A percentile compares a stretch with the other conserved stretches of the same genome.
phyloP scores from a whole-genome alignment of 2,329 filamentous ascomycete species.

The Alternaria conjuncta region DNA sequence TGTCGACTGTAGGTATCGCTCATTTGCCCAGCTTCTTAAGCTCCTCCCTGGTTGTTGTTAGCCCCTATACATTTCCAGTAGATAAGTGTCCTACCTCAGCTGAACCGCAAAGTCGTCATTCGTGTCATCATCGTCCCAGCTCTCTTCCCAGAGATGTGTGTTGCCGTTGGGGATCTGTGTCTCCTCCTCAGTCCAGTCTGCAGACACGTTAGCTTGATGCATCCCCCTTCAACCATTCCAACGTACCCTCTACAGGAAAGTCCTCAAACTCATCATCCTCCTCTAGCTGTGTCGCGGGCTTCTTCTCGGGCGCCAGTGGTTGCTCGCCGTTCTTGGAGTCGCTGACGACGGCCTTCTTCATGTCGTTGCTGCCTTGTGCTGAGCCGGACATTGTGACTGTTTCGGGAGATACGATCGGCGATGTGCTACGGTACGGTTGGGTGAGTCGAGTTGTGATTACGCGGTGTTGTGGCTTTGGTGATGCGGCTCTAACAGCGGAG shows the following conservation, averaged over 20 bases:
- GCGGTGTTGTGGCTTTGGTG: slow-evolving; percentile 10
- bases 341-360: slow-evolving; percentile 50
- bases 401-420: not conserved
- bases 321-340: slow-evolving; percentile 50
- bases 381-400: slow-evolving; percentile 56
- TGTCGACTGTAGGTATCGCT: slow-evolving; percentile 7
- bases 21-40: slow-evolving; percentile 89
- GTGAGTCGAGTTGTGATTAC: not conserved
- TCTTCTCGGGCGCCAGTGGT: slow-evolving; percentile 59
- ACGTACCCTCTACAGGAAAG: slow-evolving; percentile 89
- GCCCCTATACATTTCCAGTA: not conserved
- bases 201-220: slow-evolving; percentile 12
- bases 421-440: not conserved
- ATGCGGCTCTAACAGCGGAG: slow-evolving; percentile 24
- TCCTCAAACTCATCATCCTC: slow-evolving; percentile 99
- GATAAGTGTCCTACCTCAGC: slow-evolving; percentile 69
- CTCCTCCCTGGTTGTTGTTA: slow-evolving; percentile 70
- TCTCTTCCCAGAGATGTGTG: slow-evolving; percentile 97
- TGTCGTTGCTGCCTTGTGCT: slow-evolving; percentile 46
- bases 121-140: slow-evolving; percentile 98
- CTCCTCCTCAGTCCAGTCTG: slow-evolving; percentile 90
- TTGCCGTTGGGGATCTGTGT: slow-evolving; percentile 79
- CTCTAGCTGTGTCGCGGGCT: slow-evolving; percentile 74
- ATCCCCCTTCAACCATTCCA: not conserved
- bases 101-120: slow-evolving; percentile 96